phyloP scores from a whole-genome alignment of 805 yeast species.

The Saccharomycodes ludwigii region DNA sequence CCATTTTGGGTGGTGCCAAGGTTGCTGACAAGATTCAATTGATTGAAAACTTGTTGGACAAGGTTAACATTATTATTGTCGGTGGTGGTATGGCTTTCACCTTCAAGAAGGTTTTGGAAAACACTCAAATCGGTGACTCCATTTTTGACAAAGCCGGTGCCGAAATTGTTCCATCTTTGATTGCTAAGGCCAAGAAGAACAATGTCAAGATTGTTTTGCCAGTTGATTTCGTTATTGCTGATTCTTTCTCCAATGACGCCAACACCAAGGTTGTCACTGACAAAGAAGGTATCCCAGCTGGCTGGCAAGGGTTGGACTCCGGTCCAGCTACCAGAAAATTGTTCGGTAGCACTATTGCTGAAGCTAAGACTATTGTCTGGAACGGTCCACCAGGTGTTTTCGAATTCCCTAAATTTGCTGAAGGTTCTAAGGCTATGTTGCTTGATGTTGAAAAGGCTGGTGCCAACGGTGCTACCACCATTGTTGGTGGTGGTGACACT shows the following conservation, averaged over 20 bases:
- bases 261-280: conserved; percentile 72
- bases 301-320: conserved; percentile 91
- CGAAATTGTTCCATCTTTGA: conserved; percentile 80
- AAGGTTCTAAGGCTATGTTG: conserved; percentile 83
- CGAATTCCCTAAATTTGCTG: conserved; percentile 86
- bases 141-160: conserved; percentile 91
- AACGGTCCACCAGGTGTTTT: conserved; percentile 99
- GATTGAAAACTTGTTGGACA: conserved; percentile 92
- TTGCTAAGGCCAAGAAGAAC: conserved; percentile 94
- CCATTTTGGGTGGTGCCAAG: conserved; percentile 99
- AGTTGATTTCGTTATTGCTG: conserved; percentile 92
- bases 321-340: conserved; percentile 83
- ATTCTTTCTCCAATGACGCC: conserved; percentile 88
- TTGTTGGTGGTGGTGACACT: conserved; percentile 98
- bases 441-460: conserved; percentile 82
- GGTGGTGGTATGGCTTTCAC: conserved; percentile 99
- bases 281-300: conserved; percentile 86
- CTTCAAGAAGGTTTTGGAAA: conserved; percentile 85
- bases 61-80: conserved; percentile 86
- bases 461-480: conserved; percentile 82
- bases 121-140: conserved; percentile 82
- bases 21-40: conserved; percentile 97
- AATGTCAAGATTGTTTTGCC: conserved; percentile 90
- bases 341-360: conserved; percentile 70
- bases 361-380: conserved; percentile 98